Evolutionary conservation across 1,284 basidiomycete genomes (phyloP).

Genomic region (Cystobasidiaceae sp.): DNA sequence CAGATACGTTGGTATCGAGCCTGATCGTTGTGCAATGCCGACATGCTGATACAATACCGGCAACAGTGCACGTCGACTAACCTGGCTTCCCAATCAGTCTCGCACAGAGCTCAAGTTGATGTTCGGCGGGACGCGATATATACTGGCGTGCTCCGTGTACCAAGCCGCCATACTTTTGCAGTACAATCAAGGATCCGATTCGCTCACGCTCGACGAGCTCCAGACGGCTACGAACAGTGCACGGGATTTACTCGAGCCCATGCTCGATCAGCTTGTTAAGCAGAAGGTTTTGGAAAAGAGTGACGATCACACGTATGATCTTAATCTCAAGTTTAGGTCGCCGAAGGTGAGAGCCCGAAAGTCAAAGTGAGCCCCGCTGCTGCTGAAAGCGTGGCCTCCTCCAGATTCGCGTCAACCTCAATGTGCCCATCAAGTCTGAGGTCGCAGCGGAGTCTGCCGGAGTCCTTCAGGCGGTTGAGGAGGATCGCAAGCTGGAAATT

Average conservation of each 20-base stretch:
- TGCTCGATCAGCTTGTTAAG: constrained; percentile 76
- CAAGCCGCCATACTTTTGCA: constrained; percentile 91
- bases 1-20: too few relatives aligned
- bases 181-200: constrained; percentile 80
- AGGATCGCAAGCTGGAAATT: constrained; percentile 93
- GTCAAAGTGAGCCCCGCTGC: neutral
- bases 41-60: neutral
- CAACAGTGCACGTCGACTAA: constrained; percentile 76
- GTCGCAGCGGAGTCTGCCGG: constrained; percentile 85
- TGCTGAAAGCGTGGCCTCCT: too few relatives aligned
- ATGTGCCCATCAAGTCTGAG: constrained; percentile 89
- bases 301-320: constrained; percentile 71
- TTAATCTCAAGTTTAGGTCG: constrained; percentile 91
- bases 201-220: constrained; percentile 73
- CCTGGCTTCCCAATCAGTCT: constrained; percentile 98
- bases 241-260: constrained; percentile 74
- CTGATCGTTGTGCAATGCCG: too few relatives aligned
- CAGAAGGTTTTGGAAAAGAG: constrained; percentile 78
- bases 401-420: constrained; percentile 73
- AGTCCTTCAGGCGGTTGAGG: constrained; percentile 90
- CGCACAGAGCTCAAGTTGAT: constrained; percentile 85
- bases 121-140: too few relatives aligned
- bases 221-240: constrained; percentile 73
- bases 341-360: constrained; percentile 68
- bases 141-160: constrained; percentile 89